A percentile compares a stretch with the other conserved stretches of the same genome.
These are phyloP conservation scores for Paxillus ammoniavirescens DNA, from an alignment of 768 basidiomycete genomes.

Conservation along the genomic window DNA sequence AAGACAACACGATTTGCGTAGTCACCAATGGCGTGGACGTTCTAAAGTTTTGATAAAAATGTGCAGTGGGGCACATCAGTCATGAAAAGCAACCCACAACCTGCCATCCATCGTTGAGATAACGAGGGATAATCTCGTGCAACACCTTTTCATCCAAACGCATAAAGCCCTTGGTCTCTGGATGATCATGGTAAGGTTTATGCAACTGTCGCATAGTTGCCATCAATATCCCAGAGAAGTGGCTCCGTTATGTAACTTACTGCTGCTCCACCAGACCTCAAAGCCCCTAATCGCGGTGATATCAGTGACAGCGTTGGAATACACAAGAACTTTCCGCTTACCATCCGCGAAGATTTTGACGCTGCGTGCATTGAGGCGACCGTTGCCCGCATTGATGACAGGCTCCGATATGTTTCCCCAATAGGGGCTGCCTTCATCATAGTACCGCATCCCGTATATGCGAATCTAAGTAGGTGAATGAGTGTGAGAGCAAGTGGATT, in stretches of 20 bases:
- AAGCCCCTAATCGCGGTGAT: conserved; percentile 55
- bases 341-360: conserved; percentile 76
- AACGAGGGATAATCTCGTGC: conserved; percentile 60
- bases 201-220: conserved; percentile 48
- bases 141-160: conserved; percentile 63
- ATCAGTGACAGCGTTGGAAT: not conserved
- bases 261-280: conserved; percentile 89
- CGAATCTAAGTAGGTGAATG: conserved; percentile 50
- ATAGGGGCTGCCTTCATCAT: conserved; percentile 63
- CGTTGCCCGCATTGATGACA: conserved; percentile 56
- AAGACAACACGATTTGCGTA: conserved; percentile 82
- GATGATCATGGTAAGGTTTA: conserved; percentile 81
- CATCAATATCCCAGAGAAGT: not conserved
- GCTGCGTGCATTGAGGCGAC: conserved; percentile 66
- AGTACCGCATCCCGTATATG: conserved; percentile 75
- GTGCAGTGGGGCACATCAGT: not conserved
- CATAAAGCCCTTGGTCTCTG: conserved; percentile 75
- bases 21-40: conserved; percentile 87
- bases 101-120: conserved; percentile 85
- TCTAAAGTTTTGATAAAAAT: conserved; percentile 42
- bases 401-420: conserved; percentile 68
- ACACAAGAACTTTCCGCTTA: conserved; percentile 3
- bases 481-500: conserved; percentile 1
- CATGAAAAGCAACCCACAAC: conserved; percentile 53
- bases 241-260: conserved; percentile 37